phyloP scores from a whole-genome alignment of 2,329 filamentous ascomycete genomes.

The Microdochium bolleyi region DNA sequence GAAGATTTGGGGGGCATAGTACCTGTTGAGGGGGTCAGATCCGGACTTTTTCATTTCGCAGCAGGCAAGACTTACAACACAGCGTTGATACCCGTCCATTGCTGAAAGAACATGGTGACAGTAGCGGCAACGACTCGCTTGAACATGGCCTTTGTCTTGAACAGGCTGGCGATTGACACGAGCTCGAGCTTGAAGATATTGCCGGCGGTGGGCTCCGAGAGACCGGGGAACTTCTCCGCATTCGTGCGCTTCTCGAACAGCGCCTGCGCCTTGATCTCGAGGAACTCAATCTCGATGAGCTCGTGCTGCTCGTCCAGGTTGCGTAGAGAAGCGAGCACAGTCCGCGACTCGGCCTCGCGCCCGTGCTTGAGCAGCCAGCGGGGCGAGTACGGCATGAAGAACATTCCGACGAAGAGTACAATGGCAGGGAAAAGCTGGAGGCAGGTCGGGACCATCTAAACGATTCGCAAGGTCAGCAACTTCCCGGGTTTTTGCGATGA shows the following conservation, averaged over 20 bases:
- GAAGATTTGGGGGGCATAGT: constrained; percentile 67
- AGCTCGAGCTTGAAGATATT: constrained; percentile 64
- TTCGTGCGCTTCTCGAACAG: constrained; percentile 68
- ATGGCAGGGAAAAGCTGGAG: constrained; percentile 62
- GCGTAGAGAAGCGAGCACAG: constrained; percentile 56
- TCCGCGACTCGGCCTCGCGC: constrained; percentile 59
- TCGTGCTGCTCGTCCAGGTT: constrained; percentile 54
- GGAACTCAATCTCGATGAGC: constrained; percentile 65
- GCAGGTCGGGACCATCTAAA: constrained; percentile 51
- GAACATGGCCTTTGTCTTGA: constrained; percentile 59
- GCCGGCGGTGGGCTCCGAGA: constrained; percentile 50
- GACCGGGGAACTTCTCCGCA: constrained; percentile 58
- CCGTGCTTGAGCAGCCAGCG: constrained; percentile 60
- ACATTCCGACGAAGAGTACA: constrained; percentile 60
- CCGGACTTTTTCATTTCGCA: too few species aligned
- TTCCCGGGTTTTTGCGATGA: not conserved
- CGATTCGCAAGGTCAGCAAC: not conserved
- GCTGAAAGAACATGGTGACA: constrained; percentile 51
- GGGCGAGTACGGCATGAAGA: constrained; percentile 74
- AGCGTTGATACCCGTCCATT: constrained; percentile 41
- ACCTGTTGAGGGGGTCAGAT: constrained; percentile 18
- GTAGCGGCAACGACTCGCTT: constrained; percentile 56
- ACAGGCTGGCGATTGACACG: constrained; percentile 56
- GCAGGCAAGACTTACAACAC: constrained; percentile 29
- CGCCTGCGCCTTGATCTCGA: constrained; percentile 76